Conservation (phyloP, 1,139 yeast genomes). For the Saccharomyces hybrid region DNA sequence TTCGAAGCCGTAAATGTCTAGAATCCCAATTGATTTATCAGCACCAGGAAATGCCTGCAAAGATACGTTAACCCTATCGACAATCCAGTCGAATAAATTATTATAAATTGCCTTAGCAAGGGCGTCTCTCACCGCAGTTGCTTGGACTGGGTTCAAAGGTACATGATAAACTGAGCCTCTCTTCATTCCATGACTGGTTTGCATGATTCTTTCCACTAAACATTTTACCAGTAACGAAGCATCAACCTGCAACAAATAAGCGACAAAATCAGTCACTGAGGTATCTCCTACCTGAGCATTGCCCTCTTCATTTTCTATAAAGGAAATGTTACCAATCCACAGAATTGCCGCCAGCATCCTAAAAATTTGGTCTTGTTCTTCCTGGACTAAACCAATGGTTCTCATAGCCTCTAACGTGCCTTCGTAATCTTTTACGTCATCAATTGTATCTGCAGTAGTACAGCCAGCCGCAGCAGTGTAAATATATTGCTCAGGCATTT, state of each 20-base stretch:
- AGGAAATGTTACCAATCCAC: conserved; percentile 92
- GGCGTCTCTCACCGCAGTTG: conserved; percentile 91
- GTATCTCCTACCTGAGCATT: conserved; percentile 75
- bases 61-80: conserved; percentile 82
- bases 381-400: conserved; percentile 71
- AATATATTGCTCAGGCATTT: conserved; percentile 84
- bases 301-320: conserved; percentile 80
- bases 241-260: conserved; percentile 80
- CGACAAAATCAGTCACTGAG: conserved; percentile 88
- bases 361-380: conserved; percentile 87
- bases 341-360: conserved; percentile 75
- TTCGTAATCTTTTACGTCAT: conserved; percentile 68
- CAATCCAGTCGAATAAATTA: conserved; percentile 95
- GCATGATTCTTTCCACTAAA: conserved; percentile 73
- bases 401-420: conserved; percentile 85
- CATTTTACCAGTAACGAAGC: conserved; percentile 60
- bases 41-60: conserved; percentile 44
- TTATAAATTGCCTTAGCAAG: conserved; percentile 91
- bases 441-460: conserved; percentile 76
- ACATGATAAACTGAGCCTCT: conserved; percentile 93
- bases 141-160: conserved; percentile 87
- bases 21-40: conserved; percentile 78
- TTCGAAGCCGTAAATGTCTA: conserved; percentile 97
- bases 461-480: conserved; percentile 87
- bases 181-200: conserved; percentile 80